Evolutionary conservation across 2,329 filamentous ascomycete species (phyloP).

Genomic region (Cladophialophora psammophila): DNA sequence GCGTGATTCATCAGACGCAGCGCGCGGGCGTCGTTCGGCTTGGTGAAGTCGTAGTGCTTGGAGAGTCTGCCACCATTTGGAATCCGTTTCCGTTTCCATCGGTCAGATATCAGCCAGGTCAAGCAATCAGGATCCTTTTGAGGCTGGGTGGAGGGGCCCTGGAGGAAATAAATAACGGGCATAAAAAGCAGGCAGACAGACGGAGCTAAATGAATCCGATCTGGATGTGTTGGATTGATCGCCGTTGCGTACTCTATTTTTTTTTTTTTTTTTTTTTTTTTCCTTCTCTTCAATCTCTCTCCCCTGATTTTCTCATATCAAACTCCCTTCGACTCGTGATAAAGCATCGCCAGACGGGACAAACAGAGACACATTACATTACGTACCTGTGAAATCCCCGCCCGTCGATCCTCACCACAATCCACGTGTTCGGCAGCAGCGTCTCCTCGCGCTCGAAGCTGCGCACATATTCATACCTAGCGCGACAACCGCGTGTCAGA

Average conservation of each 20-base stretch:
- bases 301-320: too few relatives aligned
- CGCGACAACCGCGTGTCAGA: not conserved
- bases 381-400: constrained; percentile 89
- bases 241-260: too few relatives aligned
- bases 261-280: too few relatives aligned
- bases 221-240: too few relatives aligned
- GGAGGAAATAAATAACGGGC: too few relatives aligned
- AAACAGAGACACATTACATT: not conserved
- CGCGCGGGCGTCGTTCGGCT: constrained; percentile 89
- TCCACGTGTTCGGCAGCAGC: constrained; percentile 90
- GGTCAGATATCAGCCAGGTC: too few relatives aligned
- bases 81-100: not conserved
- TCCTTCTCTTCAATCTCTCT: too few relatives aligned
- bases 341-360: not conserved
- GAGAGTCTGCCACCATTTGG: constrained; percentile 68
- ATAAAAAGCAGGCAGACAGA: too few relatives aligned
- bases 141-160: too few relatives aligned
- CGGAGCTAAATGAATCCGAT: too few relatives aligned
- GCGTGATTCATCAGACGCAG: constrained; percentile 94
- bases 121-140: too few relatives aligned
- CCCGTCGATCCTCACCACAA: constrained; percentile 92
- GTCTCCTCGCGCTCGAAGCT: constrained; percentile 82
- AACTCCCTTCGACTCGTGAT: too few relatives aligned
- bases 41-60: constrained; percentile 81
- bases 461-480: constrained; percentile 92